Conservation (phyloP, 768 basidiomycete genomes). For the Dendrothele bispora region DNA sequence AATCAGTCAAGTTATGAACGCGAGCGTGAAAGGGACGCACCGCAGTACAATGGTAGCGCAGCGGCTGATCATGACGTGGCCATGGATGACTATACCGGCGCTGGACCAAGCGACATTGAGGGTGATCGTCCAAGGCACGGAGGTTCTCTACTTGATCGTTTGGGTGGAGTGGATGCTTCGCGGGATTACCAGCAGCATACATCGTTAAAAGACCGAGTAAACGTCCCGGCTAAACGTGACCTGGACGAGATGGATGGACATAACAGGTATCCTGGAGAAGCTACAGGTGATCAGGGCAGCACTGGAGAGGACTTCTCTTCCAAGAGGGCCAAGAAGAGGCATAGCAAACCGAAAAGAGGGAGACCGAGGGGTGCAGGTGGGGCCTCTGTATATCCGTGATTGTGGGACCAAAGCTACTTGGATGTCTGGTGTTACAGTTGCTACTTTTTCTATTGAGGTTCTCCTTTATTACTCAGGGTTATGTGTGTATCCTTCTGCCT, state of each 20-base stretch:
- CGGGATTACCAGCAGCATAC: slow-evolving; percentile 10
- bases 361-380: slow-evolving; percentile 2
- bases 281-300: slow-evolving; percentile 15
- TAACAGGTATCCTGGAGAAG: slow-evolving; percentile 9
- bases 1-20: background rate
- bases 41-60: background rate
- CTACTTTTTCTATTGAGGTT: too few species aligned
- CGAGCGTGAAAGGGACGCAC: background rate
- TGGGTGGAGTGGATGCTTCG: slow-evolving; percentile 24
- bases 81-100: too few species aligned
- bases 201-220: slow-evolving; percentile 38
- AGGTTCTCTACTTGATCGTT: slow-evolving; percentile 37
- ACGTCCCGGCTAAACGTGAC: slow-evolving; percentile 31
- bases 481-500: too few species aligned
- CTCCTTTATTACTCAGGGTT: too few species aligned
- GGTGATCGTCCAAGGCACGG: slow-evolving; percentile 20
- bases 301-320: slow-evolving; percentile 14
- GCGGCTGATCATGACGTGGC: background rate
- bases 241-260: slow-evolving; percentile 24
- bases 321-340: background rate
- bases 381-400: too few species aligned
- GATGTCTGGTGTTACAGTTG: too few species aligned
- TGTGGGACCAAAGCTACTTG: too few species aligned
- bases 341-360: slow-evolving; percentile 1
- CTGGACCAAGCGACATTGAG: too few species aligned